These are phyloP conservation scores for Pseudogymnoascus sp. DNA, from an alignment of 2,329 filamentous ascomycete genomes.

Conservation along the genomic window DNA sequence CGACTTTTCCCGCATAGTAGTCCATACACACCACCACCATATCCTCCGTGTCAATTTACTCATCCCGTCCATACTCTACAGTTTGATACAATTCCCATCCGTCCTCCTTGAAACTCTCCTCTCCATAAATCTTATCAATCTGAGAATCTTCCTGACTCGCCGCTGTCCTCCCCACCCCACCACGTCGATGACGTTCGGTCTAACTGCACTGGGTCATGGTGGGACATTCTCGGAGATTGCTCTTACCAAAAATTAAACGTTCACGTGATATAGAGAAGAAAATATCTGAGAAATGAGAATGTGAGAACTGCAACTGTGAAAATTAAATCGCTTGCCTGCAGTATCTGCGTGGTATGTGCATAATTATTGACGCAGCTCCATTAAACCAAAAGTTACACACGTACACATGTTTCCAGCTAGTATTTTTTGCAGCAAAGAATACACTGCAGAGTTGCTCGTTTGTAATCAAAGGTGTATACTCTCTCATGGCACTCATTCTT, in stretches of 20 bases:
- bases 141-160: background rate
- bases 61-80: background rate
- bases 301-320: background rate
- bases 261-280: background rate
- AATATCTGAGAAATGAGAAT: background rate
- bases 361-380: background rate
- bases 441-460: no score
- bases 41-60: background rate
- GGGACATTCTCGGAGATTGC: background rate
- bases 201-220: background rate
- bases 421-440: no score
- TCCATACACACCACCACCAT: background rate
- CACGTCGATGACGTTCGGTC: background rate
- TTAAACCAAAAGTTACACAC: no score
- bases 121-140: background rate
- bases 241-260: background rate
- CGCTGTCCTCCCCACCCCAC: background rate
- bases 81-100: background rate
- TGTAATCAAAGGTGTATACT: no score
- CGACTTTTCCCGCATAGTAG: background rate
- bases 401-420: no score
- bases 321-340: background rate
- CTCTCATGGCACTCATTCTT: no score
- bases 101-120: background rate
- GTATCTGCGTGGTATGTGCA: background rate